Percentiles rank a stretch among this genome's conserved stretches.
These are phyloP conservation scores for Candida corydali DNA, from an alignment of 805 yeast species.

Conservation along the genomic window DNA sequence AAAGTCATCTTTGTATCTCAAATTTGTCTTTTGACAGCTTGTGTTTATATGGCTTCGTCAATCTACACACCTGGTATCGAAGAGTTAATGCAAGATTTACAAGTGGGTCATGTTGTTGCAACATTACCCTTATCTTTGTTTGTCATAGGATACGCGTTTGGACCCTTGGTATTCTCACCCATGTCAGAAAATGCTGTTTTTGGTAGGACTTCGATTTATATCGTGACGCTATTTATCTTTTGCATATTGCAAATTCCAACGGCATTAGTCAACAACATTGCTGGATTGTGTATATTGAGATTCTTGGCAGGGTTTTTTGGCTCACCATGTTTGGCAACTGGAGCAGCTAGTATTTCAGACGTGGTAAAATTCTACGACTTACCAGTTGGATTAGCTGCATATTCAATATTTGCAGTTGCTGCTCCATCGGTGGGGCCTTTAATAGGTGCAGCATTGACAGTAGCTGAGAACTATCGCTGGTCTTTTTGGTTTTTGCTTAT, in stretches of 20 bases:
- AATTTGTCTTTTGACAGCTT: conserved; percentile 43
- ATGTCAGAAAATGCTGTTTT: conserved; percentile 50
- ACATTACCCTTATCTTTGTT: conserved; percentile 51
- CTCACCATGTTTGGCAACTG: conserved; percentile 54
- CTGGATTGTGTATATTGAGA: conserved; percentile 47
- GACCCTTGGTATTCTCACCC: conserved; percentile 58
- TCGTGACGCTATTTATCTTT: conserved; percentile 43
- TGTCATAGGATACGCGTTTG: conserved; percentile 58
- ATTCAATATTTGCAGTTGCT: conserved; percentile 51
- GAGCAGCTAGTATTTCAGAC: conserved; percentile 56
- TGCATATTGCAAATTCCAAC: conserved; percentile 52
- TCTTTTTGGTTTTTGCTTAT: conserved; percentile 49
- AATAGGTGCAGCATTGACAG: conserved; percentile 48
- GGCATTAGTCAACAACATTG: conserved; percentile 48
- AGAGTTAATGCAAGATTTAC: conserved; percentile 42
- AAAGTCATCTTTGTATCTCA: conserved; percentile 36
- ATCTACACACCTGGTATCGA: conserved; percentile 50
- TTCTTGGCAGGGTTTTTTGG: conserved; percentile 55
- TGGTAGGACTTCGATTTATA: conserved; percentile 52
- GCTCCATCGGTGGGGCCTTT: conserved; percentile 59
- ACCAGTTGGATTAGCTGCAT: conserved; percentile 45
- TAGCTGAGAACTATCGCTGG: conserved; percentile 34
- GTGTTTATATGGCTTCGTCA: conserved; percentile 56
- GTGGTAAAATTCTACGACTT: conserved; percentile 36
- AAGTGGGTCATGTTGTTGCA: conserved; percentile 41